Evolutionary conservation across 2,329 filamentous ascomycete genomes (phyloP), one percentile per base, ranked within the genome.

Genomic region (Colletotrichum sublineola): DNA sequence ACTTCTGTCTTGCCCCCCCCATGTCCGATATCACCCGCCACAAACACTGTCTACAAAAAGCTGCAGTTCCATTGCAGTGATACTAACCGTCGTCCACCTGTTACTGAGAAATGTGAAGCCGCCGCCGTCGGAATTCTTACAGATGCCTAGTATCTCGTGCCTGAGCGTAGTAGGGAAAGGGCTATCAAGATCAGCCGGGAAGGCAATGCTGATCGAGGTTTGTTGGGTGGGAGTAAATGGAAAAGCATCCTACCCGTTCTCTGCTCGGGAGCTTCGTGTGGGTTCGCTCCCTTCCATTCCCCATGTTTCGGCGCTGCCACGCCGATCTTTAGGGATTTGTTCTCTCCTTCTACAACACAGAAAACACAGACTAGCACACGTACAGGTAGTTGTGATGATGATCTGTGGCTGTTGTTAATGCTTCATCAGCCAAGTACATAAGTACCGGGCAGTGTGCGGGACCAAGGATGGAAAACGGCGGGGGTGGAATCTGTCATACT

Each of bases 261-360:
- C 36, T 58, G 36, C n/a, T 29, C 6, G 36, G 44, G 66, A 66
- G 62, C 67, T 53, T 66, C 36, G 40, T 8, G n/a, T 24, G 12
- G 3, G 36, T 48, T 53, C 11, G n/a, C 33, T 64, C 44, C 67
- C 29, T 60, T 60, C 62, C 67, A 66, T 69, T 69, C 67, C 62
- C 62, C 55, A 66, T 46, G 62, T 66, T 55, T 55, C 24, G 33
- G 61, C 29, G 24, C 31, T 38, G 20, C 62, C 38, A 12, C 6
- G 33, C 29, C 31, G 33, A 38, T 36, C 9, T 56, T 7, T 20
- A 56, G 33, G 53, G 53, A 38, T 38, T 20, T 24, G 31, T 9
- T 56, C 33, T 20, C 53, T 55, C 8, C 52, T 55, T 33, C 18
- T 33, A 44, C 6, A 44, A 18, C 42, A 20, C 18, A 20, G 44